Evolutionary conservation across 1,284 basidiomycete genomes (phyloP).

Genomic region (Heterobasidion parviporum): DNA sequence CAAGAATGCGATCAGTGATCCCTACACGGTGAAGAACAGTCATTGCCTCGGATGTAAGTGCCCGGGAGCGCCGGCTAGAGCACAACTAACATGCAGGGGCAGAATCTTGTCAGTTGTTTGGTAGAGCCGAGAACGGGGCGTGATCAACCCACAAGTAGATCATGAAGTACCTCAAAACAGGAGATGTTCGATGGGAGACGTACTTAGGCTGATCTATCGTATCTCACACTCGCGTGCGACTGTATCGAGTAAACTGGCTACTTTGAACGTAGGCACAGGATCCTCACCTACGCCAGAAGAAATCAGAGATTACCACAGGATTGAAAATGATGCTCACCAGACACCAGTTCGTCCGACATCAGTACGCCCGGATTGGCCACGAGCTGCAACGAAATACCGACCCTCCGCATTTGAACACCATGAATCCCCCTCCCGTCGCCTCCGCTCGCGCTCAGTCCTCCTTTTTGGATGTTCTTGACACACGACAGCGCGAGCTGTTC

Average conservation of each 20-base stretch:
- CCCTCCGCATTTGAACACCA: constrained; percentile 79
- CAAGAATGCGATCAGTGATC: constrained; percentile 81
- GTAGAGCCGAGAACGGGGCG: constrained; percentile 66
- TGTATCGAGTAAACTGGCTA: constrained; percentile 66
- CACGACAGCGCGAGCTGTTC: constrained; percentile 67
- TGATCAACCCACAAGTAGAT: background rate
- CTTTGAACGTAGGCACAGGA: constrained; percentile 77
- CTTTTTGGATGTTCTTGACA: constrained; percentile 68
- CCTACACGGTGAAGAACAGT: constrained; percentile 43
- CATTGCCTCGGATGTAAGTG: no score
- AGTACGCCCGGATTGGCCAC: constrained; percentile 76
- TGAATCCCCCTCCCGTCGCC: constrained; percentile 75
- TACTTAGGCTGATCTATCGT: constrained; percentile 83
- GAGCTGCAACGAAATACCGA: constrained; percentile 79
- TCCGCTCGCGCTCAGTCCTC: constrained; percentile 27
- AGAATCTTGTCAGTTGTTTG: constrained; percentile 78
- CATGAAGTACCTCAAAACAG: background rate
- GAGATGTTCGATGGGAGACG: background rate
- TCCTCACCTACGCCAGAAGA: constrained; percentile 53
- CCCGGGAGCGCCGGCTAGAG: no score
- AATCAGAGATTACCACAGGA: background rate
- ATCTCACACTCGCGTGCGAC: constrained; percentile 61
- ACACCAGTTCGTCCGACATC: constrained; percentile 79
- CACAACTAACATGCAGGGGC: constrained; percentile 26
- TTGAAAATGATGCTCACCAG: constrained; percentile 39